Conservation (phyloP, 768 basidiomycete genomes). For the Polyporus arcularius region DNA sequence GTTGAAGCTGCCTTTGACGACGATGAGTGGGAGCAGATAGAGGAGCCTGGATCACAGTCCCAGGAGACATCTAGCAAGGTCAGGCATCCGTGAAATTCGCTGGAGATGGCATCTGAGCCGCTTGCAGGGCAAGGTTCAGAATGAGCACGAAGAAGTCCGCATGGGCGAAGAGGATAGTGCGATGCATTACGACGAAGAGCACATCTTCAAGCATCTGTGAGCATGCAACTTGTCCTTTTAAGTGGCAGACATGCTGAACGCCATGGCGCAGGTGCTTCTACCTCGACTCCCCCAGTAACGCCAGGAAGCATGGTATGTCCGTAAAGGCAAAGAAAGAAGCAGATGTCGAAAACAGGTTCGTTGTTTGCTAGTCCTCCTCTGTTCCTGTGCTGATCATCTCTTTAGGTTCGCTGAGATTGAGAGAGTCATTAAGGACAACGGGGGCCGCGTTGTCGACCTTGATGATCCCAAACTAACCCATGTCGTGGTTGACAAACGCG, state of each 20-base stretch:
- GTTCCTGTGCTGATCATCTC: neutral
- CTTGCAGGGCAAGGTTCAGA: neutral
- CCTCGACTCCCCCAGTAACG: conserved; percentile 80
- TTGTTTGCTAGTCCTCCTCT: neutral
- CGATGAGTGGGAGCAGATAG: conserved; percentile 43
- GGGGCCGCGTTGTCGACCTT: conserved; percentile 71
- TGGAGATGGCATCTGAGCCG: too few species aligned
- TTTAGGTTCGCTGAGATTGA: conserved; percentile 57
- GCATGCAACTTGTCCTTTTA: conserved; percentile 27
- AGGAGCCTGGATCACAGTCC: conserved; percentile 8
- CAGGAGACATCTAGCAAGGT: neutral
- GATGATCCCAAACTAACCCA: conserved; percentile 84
- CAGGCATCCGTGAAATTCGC: neutral
- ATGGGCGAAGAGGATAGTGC: conserved; percentile 77
- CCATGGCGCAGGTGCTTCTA: conserved; percentile 70
- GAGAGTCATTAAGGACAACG: conserved; percentile 60
- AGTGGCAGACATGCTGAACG: neutral
- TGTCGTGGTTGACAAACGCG: conserved; percentile 80
- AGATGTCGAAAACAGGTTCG: conserved; percentile 56
- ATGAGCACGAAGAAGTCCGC: conserved; percentile 35
- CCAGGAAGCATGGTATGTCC: conserved; percentile 60
- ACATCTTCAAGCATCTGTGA: conserved; percentile 83
- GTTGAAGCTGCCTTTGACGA: conserved; percentile 24
- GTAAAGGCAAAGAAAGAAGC: conserved; percentile 55
- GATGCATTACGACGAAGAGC: conserved; percentile 76